Evolutionary conservation across 2,329 filamentous ascomycete species (phyloP), one percentile per base, ranked within the genome.

Genomic region (Byssochlamys sp.): DNA sequence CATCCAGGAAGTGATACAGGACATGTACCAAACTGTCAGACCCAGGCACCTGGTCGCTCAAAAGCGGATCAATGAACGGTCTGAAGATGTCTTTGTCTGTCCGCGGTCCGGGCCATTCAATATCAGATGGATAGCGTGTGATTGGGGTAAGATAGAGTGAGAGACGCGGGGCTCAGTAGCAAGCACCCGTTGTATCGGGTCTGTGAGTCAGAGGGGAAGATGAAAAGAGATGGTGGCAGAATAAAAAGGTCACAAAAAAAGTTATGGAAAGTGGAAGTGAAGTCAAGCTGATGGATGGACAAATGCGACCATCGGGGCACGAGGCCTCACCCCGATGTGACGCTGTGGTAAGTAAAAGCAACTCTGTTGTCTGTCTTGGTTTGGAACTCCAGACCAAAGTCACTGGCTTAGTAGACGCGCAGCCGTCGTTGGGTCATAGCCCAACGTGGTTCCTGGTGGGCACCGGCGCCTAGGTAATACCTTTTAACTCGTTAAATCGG

Each of bases 301-400:
- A 57, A 56, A 62, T 62, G 58, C 59, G 55, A 62, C 61, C 57
- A 57, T 61, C 25, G 55, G 57, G 55, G 45, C 55, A 50, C 54
- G 49, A 54, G 53, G 45, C 53, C 60, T 52, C 55, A 55, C 53
- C 53, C 50, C 59, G 59, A 62, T 62, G 61, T 61, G 59, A 62
- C 61, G 55, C 61, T 62, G 35, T 53, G 61, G 35, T 54, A 26
- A 19, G 19, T 19, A 19, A 19, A 14, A 51, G 49, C 49, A 51
- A n/a, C 49, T 51, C 24, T 49, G 45, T 51, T 51, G 49, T 45
- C 49, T 26, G 49, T 51, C 25, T 51, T 28, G 25, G 12, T 11
- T 28, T 51, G 54, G 58, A 28, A 24, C 49, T 51, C 49, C 49
- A 51, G 49, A 28, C 49, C 27, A n/a, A 28, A 27, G 49, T 28